These are phyloP conservation scores for Globisporangium solare DNA, from an alignment of 352 stramenopile genomes.

Conservation along the genomic window DNA sequence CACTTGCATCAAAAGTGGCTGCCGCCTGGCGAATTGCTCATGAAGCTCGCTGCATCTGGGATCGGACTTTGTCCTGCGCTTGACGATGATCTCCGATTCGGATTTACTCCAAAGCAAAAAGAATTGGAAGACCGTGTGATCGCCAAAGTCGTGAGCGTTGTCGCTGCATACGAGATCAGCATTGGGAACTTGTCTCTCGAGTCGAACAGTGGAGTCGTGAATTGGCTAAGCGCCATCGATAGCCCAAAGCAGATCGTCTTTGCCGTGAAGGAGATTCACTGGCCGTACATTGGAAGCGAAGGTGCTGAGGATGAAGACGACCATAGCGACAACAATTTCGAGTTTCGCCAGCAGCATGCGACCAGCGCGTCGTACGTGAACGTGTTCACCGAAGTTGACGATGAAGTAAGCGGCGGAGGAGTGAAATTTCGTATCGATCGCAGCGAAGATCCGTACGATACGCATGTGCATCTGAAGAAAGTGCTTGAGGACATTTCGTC, in stretches of 20 bases:
- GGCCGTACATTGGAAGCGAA: slow-evolving; percentile 53
- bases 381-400: slow-evolving; percentile 64
- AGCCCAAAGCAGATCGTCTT: slow-evolving; percentile 68
- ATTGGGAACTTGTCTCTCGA: slow-evolving; percentile 34
- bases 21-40: slow-evolving; percentile 54
- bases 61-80: slow-evolving; percentile 56
- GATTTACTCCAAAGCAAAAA: slow-evolving; percentile 50
- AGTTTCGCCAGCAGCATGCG: slow-evolving; percentile 10
- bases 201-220: slow-evolving; percentile 17
- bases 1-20: slow-evolving; percentile 30
- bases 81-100: slow-evolving; percentile 27
- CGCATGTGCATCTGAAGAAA: slow-evolving; percentile 60
- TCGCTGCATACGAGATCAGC: slow-evolving; percentile 54
- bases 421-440: slow-evolving; percentile 74
- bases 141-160: slow-evolving; percentile 61
- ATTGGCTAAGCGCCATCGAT: slow-evolving; percentile 27
- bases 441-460: slow-evolving; percentile 55
- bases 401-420: slow-evolving; percentile 46
- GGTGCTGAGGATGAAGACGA: slow-evolving; percentile 12
- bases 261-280: slow-evolving; percentile 67
- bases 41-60: slow-evolving; percentile 43
- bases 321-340: neutral
- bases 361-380: slow-evolving; percentile 46
- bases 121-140: slow-evolving; percentile 67
- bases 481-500: slow-evolving; percentile 61